phyloP scores from a whole-genome alignment of 768 basidiomycete species.

The Piloderma croceum region DNA sequence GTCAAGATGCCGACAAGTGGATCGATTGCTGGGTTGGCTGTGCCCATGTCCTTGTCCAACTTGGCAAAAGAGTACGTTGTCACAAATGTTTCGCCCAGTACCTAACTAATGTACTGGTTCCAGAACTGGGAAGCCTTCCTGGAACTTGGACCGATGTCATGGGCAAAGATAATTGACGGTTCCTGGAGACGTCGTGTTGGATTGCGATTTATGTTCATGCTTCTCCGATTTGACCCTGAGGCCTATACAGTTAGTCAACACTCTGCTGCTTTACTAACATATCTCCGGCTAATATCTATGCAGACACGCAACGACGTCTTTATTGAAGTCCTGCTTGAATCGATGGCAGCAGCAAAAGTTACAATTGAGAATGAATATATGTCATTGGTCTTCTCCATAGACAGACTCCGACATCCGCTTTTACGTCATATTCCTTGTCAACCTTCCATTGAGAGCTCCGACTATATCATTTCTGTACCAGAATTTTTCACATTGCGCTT shows the following conservation, averaged over 20 bases:
- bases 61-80: constrained; percentile 35
- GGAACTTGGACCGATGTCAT: constrained; percentile 45
- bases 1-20: constrained; percentile 46
- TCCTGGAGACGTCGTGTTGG: constrained; percentile 53
- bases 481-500: constrained; percentile 31
- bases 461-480: constrained; percentile 25
- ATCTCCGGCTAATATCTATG: constrained; percentile 1
- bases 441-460: constrained; percentile 14
- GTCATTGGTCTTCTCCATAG: constrained; percentile 52
- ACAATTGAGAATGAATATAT: constrained; percentile 58
- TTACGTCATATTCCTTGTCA: constrained; percentile 31
- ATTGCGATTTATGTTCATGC: constrained; percentile 52
- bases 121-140: constrained; percentile 65
- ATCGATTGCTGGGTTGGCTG: constrained; percentile 74
- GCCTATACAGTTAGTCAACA: constrained; percentile 49
- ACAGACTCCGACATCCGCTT: constrained; percentile 48
- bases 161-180: constrained; percentile 48
- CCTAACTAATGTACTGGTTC: no score
- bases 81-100: no score
- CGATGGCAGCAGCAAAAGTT: constrained; percentile 41
- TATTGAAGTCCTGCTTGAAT: constrained; percentile 47
- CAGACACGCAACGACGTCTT: constrained; percentile 47
- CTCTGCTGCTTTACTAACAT: not conserved
- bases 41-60: constrained; percentile 53
- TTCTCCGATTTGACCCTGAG: constrained; percentile 54